Percentiles rank a stretch among this genome's conserved stretches.
Conservation (phyloP, 2,329 filamentous ascomycete genomes). For the Hirsutella rhossiliensis region DNA sequence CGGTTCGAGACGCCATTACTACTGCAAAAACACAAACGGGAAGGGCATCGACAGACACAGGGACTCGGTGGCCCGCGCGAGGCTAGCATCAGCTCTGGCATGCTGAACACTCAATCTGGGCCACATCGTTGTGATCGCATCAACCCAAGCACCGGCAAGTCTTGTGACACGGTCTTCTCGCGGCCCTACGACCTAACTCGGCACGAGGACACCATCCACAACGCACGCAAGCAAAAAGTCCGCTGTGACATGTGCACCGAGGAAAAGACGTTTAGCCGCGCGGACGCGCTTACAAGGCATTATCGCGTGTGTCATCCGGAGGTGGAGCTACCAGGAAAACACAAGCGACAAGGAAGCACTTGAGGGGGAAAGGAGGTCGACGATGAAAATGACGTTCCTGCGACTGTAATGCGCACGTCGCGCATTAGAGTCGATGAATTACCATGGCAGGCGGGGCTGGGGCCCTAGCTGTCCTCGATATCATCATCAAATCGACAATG, state of each 20-base stretch:
- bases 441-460: too few species aligned
- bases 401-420: too few species aligned
- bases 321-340: constrained; percentile 63
- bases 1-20: constrained; percentile 81
- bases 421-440: too few species aligned
- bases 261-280: constrained; percentile 93
- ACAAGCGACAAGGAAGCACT: constrained; percentile 18
- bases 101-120: constrained; percentile 78
- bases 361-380: too few species aligned
- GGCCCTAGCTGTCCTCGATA: too few species aligned
- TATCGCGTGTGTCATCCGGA: constrained; percentile 92
- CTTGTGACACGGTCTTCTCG: constrained; percentile 89
- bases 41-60: constrained; percentile 73
- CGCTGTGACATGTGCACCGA: constrained; percentile 87
- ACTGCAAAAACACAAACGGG: constrained; percentile 90
- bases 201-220: constrained; percentile 97
- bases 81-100: constrained; percentile 33
- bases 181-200: constrained; percentile 91
- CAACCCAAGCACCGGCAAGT: constrained; percentile 90
- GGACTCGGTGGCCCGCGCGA: constrained; percentile 19
- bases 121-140: constrained; percentile 88
- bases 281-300: constrained; percentile 87
- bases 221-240: constrained; percentile 86
- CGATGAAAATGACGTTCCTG: too few species aligned
- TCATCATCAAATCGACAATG: too few species aligned